Evolutionary conservation across 495 filamentous ascomycete genomes (phyloP).

Genomic region (Hypoxylon intermedium): DNA sequence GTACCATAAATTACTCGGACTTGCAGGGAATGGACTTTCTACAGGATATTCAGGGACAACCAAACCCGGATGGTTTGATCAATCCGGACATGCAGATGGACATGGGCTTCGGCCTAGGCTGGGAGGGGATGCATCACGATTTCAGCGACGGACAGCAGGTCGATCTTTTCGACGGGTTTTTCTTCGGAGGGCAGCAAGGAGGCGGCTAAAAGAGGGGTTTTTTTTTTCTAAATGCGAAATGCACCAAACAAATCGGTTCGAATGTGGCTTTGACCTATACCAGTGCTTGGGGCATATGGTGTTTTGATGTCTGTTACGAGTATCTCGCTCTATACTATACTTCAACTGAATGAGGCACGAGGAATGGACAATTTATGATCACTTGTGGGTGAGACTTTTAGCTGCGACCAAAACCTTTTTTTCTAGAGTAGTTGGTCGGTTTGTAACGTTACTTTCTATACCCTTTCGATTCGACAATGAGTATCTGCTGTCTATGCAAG

Average conservation of each 20-base stretch:
- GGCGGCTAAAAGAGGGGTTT: constrained; percentile 30
- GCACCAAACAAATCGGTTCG: not conserved
- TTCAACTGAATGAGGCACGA: constrained; percentile 23
- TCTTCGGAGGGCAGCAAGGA: constrained; percentile 72
- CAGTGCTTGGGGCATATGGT: constrained; percentile 11
- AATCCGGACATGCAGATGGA: constrained; percentile 59
- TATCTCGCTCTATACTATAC: constrained; percentile 8
- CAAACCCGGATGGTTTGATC: constrained; percentile 38
- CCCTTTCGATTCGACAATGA: not conserved
- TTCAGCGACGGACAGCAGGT: constrained; percentile 79
- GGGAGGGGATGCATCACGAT: constrained; percentile 76
- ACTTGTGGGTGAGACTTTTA: too few relatives aligned
- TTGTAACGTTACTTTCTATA: not conserved
- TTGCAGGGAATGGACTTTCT: constrained; percentile 58
- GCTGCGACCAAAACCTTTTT: too few relatives aligned
- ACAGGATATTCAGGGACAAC: constrained; percentile 47
- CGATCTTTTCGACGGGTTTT: constrained; percentile 90
- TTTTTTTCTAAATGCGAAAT: not conserved
- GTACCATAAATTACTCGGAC: constrained; percentile 46
- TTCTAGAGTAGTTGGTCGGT: not conserved
- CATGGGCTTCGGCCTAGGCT: constrained; percentile 76
- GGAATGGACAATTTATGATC: constrained; percentile 18
- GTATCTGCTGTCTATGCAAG: not conserved
- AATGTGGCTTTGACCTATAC: constrained; percentile 4
- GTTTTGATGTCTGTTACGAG: constrained; percentile 15